Conservation (phyloP, 1,139 yeast species). For the Yamadazyma membranifaciens region DNA sequence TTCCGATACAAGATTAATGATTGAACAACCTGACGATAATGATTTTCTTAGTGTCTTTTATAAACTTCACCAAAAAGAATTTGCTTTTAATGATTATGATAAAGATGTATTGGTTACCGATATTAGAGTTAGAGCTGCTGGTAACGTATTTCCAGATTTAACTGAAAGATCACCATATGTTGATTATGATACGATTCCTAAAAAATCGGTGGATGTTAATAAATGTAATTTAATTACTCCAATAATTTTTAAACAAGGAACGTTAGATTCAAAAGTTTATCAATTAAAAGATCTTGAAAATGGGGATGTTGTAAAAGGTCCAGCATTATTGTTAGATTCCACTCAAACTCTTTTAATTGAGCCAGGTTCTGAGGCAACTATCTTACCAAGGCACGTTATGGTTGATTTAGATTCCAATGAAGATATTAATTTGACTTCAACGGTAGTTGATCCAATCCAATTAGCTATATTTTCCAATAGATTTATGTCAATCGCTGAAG, state of each 20-base stretch:
- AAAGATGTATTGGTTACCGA: constrained; percentile 32
- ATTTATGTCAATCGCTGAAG: constrained; percentile 24
- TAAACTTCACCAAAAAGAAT: constrained; percentile 58
- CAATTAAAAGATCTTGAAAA: constrained; percentile 14
- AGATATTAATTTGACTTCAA: constrained; percentile 11
- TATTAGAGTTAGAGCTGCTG: constrained; percentile 17
- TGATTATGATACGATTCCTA: constrained; percentile 12
- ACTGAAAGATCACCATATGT: constrained; percentile 15
- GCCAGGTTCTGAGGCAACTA: constrained; percentile 15
- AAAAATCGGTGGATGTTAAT: constrained; percentile 6
- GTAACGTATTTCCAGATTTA: constrained; percentile 25
- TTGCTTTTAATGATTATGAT: constrained; percentile 61
- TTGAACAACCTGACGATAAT: constrained; percentile 19
- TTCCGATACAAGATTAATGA: constrained; percentile 21
- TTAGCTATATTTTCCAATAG: constrained; percentile 21
- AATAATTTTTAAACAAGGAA: constrained; percentile 14
- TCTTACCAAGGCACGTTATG: constrained; percentile 18
- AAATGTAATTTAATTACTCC: constrained; percentile 5
- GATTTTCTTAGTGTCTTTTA: constrained; percentile 39
- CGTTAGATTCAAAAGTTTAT: constrained; percentile 15
- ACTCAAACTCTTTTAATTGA: constrained; percentile 18
- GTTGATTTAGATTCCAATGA: constrained; percentile 21
- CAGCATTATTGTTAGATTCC: constrained; percentile 17
- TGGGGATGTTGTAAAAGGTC: constrained; percentile 20
- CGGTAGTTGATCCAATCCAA: constrained; percentile 20